Base-by-base conservation (phyloP, 495 filamentous ascomycete genomes). In the Hyaloscypha finlandica region DNA sequence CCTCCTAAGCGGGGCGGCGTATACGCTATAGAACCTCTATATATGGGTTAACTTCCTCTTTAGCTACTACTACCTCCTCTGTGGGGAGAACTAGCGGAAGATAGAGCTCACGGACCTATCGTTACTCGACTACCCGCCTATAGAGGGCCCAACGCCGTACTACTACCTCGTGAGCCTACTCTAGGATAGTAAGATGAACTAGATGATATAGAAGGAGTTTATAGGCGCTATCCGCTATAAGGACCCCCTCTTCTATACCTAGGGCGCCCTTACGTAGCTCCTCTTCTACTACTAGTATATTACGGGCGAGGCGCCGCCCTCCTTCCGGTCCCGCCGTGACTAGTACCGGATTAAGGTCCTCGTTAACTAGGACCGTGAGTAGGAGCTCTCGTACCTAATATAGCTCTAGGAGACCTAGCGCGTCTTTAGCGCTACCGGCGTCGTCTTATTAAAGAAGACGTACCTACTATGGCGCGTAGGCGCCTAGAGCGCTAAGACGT, bases 321-420 rank as follows among this genome's bases (percentile, higher is more conserved):
- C 39, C 4, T 63, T 63, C 51, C 61, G 31, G 1, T 31, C 4
- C 39, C 39, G 39, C 4, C 54, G 30, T 14, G 9, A 52, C 45
- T 55, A 16, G 61, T 63, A 63, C 45, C 12, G 31, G 42, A 63
- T 63, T 16, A 63, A 63, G 51, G 8, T 63, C 61, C 61, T 63
- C 5, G 39, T 63, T 20, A 12, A 3, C 35, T 3, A 37, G 35
- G 3, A 37, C 3, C 3, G 3, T 6, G 3, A 37, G 12, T 37
- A 63, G 8, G 39, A 63, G 59, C 59, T 61, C n/a, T 61, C 6
- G 6, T 61, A 61, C 37, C 31, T 20, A 20, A 42, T 31, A 31
- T n/a, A 37, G 35, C 35, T 37, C 3, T 12, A 37, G 35, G 3
- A 37, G 3, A 37, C 3, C 12, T 37, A 12, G 3, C 3, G 3